Evolutionary conservation across 2,329 filamentous ascomycete genomes (phyloP), one percentile per base, ranked within the genome.

Genomic region (Xylaria digitata): DNA sequence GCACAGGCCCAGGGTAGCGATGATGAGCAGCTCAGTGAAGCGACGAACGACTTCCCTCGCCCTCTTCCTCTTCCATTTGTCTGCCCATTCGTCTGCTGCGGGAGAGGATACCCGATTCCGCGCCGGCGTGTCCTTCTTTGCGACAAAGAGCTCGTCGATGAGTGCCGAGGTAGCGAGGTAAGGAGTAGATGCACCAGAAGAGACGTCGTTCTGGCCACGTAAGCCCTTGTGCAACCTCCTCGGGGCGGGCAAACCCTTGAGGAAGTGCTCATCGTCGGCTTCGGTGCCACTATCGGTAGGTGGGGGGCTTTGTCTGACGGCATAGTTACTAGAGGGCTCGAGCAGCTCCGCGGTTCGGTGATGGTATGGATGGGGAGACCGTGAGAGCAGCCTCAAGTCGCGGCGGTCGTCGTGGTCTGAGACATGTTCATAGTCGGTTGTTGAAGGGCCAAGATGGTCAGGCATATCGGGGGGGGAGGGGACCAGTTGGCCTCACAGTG

Each of bases 201-300:
- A 73, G 2, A 75, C 76, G 73, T 85, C 89, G 71, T 87, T 84
- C 65, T 78, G 80, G 65, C 87, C 90, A 66, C 91, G 86, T 55
- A 97, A 79, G 7, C 94, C 94, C 80, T 97, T 97, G 76, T 92
- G 90, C 37, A 88, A 84, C 67, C 89, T 86, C n/a, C 86, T 90
- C 1, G 94, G 92, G 2, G 94, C 92, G 1, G 95, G 94, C 23
- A 97, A 82, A 0, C 94, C 92, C 77, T 91, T 96, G 63, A 97
- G 83, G 72, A 95, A 90, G 70, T 94, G 92, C 78, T 98, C 95
- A 81, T 98, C 95, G 75, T 97, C 95, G 45, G 95, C 95, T 77
- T 98, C 95, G 19, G 94, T 97, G 26, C 95, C 95, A 77, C 94
- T 97, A 72, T 97, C 94, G 78, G 93, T 97, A 11, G 87, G 87